Percentiles rank a stretch among this genome's conserved stretches.
Evolutionary conservation across 2,329 filamentous ascomycete genomes (phyloP).

Genomic region (Fusarium globosum): DNA sequence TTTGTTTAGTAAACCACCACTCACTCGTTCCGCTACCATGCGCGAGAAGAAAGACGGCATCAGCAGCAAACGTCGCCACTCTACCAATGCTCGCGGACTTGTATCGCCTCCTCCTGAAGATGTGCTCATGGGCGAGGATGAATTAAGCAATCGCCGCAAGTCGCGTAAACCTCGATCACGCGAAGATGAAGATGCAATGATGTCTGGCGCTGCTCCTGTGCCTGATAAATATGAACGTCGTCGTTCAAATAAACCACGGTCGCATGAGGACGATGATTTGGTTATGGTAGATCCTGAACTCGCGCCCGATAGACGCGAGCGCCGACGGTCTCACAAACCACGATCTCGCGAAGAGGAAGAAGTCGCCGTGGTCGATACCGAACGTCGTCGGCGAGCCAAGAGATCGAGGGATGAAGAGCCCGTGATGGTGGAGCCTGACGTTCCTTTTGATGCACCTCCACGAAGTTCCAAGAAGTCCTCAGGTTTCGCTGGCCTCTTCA

Average conservation of each 20-base stretch:
- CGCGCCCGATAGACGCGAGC: constrained; percentile 46
- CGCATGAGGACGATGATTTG: constrained; percentile 55
- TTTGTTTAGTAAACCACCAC: constrained; percentile 74
- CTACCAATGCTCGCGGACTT: constrained; percentile 73
- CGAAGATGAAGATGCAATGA: constrained; percentile 59
- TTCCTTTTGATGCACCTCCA: constrained; percentile 48
- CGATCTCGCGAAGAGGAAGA: constrained; percentile 53
- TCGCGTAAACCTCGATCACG: constrained; percentile 53
- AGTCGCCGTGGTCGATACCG: constrained; percentile 58
- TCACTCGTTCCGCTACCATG: constrained; percentile 76
- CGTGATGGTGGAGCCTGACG: constrained; percentile 52
- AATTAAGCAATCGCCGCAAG: constrained; percentile 53
- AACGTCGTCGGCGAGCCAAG: constrained; percentile 51
- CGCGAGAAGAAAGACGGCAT: constrained; percentile 70
- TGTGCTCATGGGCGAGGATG: constrained; percentile 69
- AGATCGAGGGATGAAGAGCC: constrained; percentile 54
- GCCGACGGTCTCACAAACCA: constrained; percentile 58
- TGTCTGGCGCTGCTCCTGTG: constrained; percentile 56
- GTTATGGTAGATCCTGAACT: constrained; percentile 60
- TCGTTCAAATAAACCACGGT: constrained; percentile 56
- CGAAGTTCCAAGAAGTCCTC: constrained; percentile 60
- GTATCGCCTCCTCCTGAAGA: constrained; percentile 80
- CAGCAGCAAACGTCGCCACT: constrained; percentile 71
- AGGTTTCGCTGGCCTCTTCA: constrained; percentile 70
- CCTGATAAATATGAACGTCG: constrained; percentile 48